Evolutionary conservation across 192 early-diverging fungal species (phyloP), one percentile per base, ranked within the genome.

Genomic region (Coemansia sp.): DNA sequence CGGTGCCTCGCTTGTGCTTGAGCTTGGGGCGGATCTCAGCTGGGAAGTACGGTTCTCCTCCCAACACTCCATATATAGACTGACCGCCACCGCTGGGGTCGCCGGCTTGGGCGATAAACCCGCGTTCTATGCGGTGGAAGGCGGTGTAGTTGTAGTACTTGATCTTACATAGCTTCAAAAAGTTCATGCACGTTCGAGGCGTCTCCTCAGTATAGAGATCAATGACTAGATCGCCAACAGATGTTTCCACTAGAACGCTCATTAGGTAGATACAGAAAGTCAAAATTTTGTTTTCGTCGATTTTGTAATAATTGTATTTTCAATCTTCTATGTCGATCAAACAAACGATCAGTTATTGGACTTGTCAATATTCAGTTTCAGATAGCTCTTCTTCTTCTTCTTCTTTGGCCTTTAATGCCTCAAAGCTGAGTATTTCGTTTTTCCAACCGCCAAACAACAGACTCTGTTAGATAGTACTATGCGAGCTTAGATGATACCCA

Each of bases 31-130:
- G 83, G 43, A 93, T 85, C 64, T 93, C 92, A 53, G 89, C 87
- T 9, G 85, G 79, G 46, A 92, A 91, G 18, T 86, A 79, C 18
- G 59, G 26, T 2, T 81, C 58, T 5, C 88, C 91, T 40, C 89
- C 67, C 3, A 93, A 68, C 31, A 66, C 65, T 0, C 78, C 78
- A 74, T 79, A 93, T 60, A 78, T 83, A 7, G 86, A 90, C 67
- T 89, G 83, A 0, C 97, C 96, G 28, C 95, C 94, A 9, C 91
- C 94, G n/a, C 91, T 95, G 9, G 95, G 97, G 73, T 99, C 95
- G 39, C 94, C 93, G 38, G 91, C 91, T 84, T 99, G 97, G 28
- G 97, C 91, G 84, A 98, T 93, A 66, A 95, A 99, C 60, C 95
- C 87, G 37, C 81, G 82, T 21, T 93, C 90, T 33, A 85, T 86